Evolutionary conservation across 805 yeast species (phyloP).

Genomic region (Dipodascus albidus): DNA sequence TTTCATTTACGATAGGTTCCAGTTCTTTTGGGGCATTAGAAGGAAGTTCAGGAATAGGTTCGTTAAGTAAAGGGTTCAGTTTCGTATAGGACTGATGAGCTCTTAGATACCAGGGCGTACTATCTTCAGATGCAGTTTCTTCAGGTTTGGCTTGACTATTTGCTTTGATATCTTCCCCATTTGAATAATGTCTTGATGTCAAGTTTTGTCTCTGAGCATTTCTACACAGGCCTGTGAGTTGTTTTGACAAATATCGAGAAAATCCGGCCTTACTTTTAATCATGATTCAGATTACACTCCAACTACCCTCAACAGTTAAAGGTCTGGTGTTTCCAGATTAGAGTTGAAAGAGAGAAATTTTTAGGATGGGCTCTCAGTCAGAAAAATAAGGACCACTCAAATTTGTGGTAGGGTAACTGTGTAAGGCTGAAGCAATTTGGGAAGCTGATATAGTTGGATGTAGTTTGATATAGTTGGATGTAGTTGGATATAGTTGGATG

Average conservation of each 20-base stretch:
- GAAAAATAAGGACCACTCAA: neutral
- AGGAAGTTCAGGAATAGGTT: slow-evolving; percentile 49
- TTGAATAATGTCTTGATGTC: neutral
- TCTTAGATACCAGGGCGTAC: slow-evolving; percentile 1
- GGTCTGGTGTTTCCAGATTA: no score
- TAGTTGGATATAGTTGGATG: no score
- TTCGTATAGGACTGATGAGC: neutral
- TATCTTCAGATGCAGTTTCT: neutral
- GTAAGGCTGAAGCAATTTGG: neutral
- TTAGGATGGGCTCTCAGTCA: neutral
- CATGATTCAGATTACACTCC: neutral
- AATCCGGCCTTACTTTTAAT: neutral
- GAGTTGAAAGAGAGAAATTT: no score
- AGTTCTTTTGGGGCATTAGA: slow-evolving; percentile 43
- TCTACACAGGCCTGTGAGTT: neutral
- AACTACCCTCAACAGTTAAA: neutral
- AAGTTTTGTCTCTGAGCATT: neutral
- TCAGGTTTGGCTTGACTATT: neutral
- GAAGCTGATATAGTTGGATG: no score
- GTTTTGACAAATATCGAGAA: neutral
- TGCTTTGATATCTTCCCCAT: neutral
- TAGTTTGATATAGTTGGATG: no score
- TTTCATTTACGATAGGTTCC: slow-evolving; percentile 31
- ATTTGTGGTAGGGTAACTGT: neutral
- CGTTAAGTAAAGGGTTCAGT: slow-evolving; percentile 5